Evolutionary conservation across 176 grass and related monocot species (phyloP), one percentile per base, ranked within the genome.

Genomic region (Aechmea fasciata): DNA sequence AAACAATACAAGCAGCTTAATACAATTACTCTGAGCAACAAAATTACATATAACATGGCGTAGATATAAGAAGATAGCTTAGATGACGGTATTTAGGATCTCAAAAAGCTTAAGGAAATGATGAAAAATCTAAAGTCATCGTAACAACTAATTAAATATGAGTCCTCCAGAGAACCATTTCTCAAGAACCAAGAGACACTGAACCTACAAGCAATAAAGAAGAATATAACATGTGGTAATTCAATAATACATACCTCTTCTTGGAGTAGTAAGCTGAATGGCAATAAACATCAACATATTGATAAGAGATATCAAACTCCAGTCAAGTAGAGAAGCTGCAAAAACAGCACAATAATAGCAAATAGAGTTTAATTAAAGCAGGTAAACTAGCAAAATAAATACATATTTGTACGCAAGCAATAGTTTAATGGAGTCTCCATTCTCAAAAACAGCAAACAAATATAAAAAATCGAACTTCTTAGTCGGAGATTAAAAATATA

Each of bases 301-400:
- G 68, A 83, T 67, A 2, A 96, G 83, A 77, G 77, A 92, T 70
- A 92, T 80, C 79, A 96, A 81, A 78, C 82, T 90, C 83, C 93
- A 96, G 73, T 89, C 93, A 69, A 90, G 77, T 57, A 92, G 81
- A 22, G 86, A 89, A 83, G 86, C 93, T 92, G 86, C 77, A 78
- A 66, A 23, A 79, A 75, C 51, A 33, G 8, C 12, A 64, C 18
- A 2, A 66, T 20, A 66, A 78, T 61, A 61, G 10, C 9, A 61
- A 18, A 61, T 19, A 61, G 20, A 61, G 55, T 2, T 18, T 61
- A 18, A 11, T 10, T 77, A 49, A 41, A 11, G 17, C 1, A 20
- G 41, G 25, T 57, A 28, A 2, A 52, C 20, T 25, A 50, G 18
- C 5, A 48, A 59, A 33, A n/a, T 8, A 67, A 41, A 9, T 49